These are phyloP conservation scores for Erysimum cheiri DNA, from an alignment of 441 rosid genomes.

Conservation along the genomic window DNA sequence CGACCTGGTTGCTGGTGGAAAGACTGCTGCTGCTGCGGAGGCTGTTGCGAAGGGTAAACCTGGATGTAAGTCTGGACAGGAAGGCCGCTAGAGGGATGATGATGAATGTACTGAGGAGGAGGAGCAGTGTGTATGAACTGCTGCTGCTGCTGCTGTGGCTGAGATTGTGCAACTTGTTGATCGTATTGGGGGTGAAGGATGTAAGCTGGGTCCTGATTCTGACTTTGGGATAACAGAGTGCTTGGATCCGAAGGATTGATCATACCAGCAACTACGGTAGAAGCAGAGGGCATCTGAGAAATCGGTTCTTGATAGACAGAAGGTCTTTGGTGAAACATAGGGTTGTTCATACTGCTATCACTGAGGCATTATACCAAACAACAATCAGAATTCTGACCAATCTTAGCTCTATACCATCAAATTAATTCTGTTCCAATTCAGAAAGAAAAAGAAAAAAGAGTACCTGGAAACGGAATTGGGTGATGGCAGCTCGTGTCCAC, in stretches of 20 bases:
- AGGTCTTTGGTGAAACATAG: constrained; percentile 64
- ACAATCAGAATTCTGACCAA: constrained; percentile 45
- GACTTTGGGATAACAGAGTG: constrained; percentile 59
- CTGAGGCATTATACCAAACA: constrained; percentile 59
- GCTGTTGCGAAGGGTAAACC: constrained; percentile 79
- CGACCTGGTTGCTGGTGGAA: constrained; percentile 52
- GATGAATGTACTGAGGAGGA: constrained; percentile 69
- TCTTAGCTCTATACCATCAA: constrained; percentile 17
- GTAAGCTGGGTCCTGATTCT: constrained; percentile 70
- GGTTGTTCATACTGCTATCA: constrained; percentile 78
- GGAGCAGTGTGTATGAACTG: constrained; percentile 71
- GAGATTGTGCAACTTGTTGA: constrained; percentile 54
- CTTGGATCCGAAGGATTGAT: constrained; percentile 64
- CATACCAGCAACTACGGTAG: constrained; percentile 58
- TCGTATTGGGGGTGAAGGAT: constrained; percentile 63
- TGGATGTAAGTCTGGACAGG: constrained; percentile 74
- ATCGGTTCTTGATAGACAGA: constrained; percentile 60
- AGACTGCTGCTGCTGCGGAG: constrained; percentile 55
- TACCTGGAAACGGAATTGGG: constrained; percentile 96
- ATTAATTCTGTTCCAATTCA: neutral
- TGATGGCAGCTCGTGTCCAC: constrained; percentile 71
- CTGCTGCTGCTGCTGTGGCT: constrained; percentile 55
- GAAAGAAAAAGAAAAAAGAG: neutral
- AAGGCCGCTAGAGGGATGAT: constrained; percentile 64
- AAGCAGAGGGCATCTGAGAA: constrained; percentile 60